Percentiles rank a stretch among this genome's conserved stretches.
Conservation (phyloP, 768 basidiomycete genomes). For the Tricholoma matsutake region DNA sequence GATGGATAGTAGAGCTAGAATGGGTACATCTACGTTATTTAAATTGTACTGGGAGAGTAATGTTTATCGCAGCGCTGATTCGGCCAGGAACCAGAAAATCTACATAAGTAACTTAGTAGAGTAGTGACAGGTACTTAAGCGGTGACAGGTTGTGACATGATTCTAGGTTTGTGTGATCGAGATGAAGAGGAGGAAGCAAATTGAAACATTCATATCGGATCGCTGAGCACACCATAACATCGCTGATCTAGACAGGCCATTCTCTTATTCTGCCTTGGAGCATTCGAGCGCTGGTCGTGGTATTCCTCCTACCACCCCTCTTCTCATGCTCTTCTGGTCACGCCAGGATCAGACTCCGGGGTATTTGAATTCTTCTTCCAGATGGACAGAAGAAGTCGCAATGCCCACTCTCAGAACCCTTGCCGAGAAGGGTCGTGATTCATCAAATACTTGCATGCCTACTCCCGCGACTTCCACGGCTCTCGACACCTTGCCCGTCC, state of each 20-base stretch:
- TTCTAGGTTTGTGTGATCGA: neutral
- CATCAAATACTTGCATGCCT: slow-evolving; percentile 14
- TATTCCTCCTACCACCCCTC: neutral
- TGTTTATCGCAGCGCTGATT: no score
- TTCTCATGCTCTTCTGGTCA: slow-evolving; percentile 18
- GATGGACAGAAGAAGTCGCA: slow-evolving; percentile 17
- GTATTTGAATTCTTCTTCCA: slow-evolving; percentile 9
- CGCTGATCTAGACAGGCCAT: neutral
- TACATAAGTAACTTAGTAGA: no score
- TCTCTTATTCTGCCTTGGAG: neutral
- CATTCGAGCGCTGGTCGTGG: neutral
- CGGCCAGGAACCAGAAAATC: no score
- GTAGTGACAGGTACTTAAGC: no score
- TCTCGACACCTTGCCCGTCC: slow-evolving; percentile 37
- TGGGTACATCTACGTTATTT: no score
- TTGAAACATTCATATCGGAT: neutral
- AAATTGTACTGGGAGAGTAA: no score
- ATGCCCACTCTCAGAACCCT: slow-evolving; percentile 9
- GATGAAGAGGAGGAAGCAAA: neutral
- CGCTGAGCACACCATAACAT: neutral
- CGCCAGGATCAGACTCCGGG: slow-evolving; percentile 6
- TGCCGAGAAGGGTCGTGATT: slow-evolving; percentile 7
- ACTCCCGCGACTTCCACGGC: slow-evolving; percentile 26
- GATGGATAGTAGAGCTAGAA: no score
- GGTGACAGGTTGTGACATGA: neutral